Base-by-base conservation (phyloP, 2,329 filamentous ascomycete genomes). In the Neofusicoccum kwambonambiense region DNA sequence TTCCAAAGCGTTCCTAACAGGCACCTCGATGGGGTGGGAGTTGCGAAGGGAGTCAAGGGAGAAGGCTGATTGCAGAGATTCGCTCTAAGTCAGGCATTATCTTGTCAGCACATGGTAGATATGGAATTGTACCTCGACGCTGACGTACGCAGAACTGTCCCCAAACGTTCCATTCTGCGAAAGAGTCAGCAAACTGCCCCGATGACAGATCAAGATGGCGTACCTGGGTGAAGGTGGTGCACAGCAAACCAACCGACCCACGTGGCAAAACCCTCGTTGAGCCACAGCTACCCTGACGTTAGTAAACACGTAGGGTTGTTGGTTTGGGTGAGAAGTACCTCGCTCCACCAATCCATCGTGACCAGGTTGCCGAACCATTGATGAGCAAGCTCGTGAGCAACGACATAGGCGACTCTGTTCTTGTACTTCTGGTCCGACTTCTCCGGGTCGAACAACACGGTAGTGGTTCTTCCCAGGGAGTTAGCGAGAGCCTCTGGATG, bases 231-330 rank as follows among this genome's bases (percentile, higher is more conserved):
- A 64, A 98, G 87, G 75, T 96, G 86, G 75, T 98, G 92, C 65
- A 93, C 88, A 9, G 93, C 93, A 67, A 93, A 86, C 94, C 94
- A 99, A 61, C 94, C 95, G 49, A 97, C 94, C 94, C 94, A 98
- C 3, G 95, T 99, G 47, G 95, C 95, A 75, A 99, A 99, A 12
- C 93, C 93, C 79, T 98, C 94, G 73, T 96, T 96, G 61, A 96
- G 85, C 93, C 93, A 97, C 45, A 95, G 85, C 80, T 78, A 9
- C 15, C 50, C 1, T 13, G 17, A 41, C n/a, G 13, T 68, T 45
- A 68, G 51, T 44, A 13, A 11, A 27, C 3, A 31, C 34, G n/a
- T 11, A 7, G 8, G 7, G 7, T 9, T 22, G 22, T 4, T 13
- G 27, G 12, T 4, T 17, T 27, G 11, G 12, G 13, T 15, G 7